A percentile compares a stretch with the other conserved stretches of the same genome.
Evolutionary conservation across 2,329 filamentous ascomycete genomes (phyloP).

Genomic region (Colletotrichum caudatum): DNA sequence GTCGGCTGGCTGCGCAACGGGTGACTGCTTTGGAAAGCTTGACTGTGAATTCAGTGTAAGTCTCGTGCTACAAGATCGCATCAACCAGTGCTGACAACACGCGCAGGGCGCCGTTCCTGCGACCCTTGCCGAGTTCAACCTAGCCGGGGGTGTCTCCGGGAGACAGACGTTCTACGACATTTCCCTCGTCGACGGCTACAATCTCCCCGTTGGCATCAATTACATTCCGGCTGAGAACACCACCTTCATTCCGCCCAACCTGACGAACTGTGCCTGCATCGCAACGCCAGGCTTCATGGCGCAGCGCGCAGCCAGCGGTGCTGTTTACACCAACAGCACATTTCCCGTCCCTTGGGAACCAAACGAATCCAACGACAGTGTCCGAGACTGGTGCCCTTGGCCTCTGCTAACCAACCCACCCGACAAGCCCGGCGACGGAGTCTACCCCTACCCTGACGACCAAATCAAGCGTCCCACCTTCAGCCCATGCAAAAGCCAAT

Average conservation of each 20-base stretch:
- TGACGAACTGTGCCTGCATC: slow-evolving; percentile 82
- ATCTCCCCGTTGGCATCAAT: slow-evolving; percentile 75
- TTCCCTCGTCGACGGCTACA: slow-evolving; percentile 87
- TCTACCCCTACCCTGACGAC: slow-evolving; percentile 86
- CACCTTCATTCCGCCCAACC: slow-evolving; percentile 77
- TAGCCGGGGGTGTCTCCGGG: slow-evolving; percentile 71
- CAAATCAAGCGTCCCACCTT: slow-evolving; percentile 77
- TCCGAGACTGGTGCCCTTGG: slow-evolving; percentile 84
- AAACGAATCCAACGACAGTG: slow-evolving; percentile 65
- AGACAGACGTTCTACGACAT: slow-evolving; percentile 85
- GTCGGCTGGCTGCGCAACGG: slow-evolving; percentile 77
- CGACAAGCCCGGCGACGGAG: slow-evolving; percentile 76
- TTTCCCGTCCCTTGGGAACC: slow-evolving; percentile 77
- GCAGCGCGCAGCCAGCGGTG: slow-evolving; percentile 64
- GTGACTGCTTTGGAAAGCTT: slow-evolving; percentile 79
- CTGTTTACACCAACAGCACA: slow-evolving; percentile 71
- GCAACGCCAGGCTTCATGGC: slow-evolving; percentile 74
- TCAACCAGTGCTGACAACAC: background rate
- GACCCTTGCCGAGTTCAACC: slow-evolving; percentile 84
- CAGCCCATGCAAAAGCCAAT: slow-evolving; percentile 82
- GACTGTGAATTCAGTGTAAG: slow-evolving; percentile 77
- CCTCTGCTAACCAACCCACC: slow-evolving; percentile 77
- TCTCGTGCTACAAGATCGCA: background rate
- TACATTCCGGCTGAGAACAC: slow-evolving; percentile 72
- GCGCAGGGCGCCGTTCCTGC: slow-evolving; percentile 77